A percentile compares a stretch with the other conserved stretches of the same genome.
Evolutionary conservation across 257 asterid genomes (phyloP).

Genomic region (Ligustrum vulgare): DNA sequence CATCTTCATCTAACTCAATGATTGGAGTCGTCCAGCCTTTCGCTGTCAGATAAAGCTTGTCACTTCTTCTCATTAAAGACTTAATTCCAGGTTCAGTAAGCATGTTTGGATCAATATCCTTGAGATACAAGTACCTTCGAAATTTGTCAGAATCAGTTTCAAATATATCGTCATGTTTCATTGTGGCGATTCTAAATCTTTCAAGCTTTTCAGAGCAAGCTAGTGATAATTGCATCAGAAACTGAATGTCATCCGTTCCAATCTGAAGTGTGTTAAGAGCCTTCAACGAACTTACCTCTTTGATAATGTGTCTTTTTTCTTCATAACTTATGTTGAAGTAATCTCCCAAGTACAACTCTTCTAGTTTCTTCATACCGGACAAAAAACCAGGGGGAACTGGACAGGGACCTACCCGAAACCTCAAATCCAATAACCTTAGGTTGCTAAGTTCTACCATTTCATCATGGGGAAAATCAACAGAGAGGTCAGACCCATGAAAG

Average conservation of each 20-base stretch:
- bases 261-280: not conserved
- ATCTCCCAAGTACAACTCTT: constrained; percentile 16
- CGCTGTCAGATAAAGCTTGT: not conserved
- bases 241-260: not conserved
- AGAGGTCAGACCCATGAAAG: not conserved
- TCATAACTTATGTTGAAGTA: not conserved
- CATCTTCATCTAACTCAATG: constrained; percentile 1
- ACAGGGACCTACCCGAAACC: not conserved
- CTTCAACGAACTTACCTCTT: not conserved
- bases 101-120: not conserved
- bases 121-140: not conserved
- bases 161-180: too few species aligned
- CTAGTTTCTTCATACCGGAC: constrained; percentile 7
- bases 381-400: constrained; percentile 3
- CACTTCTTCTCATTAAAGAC: not conserved
- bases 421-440: not conserved
- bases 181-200: not conserved
- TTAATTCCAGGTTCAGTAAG: not conserved
- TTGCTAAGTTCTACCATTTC: not conserved
- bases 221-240: not conserved
- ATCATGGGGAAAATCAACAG: not conserved
- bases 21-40: not conserved
- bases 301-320: not conserved
- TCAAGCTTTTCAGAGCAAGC: not conserved
- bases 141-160: not conserved